These are phyloP conservation scores for Calonectria crousiana DNA, from an alignment of 2,329 filamentous ascomycete genomes.

Conservation along the genomic window DNA sequence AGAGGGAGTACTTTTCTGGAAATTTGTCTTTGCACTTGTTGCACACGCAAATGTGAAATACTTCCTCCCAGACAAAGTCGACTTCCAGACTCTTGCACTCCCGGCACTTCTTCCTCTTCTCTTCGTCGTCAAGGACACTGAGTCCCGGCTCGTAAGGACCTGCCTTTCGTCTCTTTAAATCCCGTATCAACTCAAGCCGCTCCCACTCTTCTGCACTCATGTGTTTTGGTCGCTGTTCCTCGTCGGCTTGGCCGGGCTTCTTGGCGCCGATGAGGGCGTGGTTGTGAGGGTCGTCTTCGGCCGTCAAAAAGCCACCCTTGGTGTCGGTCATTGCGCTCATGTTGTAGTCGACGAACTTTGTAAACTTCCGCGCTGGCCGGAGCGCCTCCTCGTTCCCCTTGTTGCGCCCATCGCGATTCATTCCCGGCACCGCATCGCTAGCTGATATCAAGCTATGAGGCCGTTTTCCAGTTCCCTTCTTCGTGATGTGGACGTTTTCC, in stretches of 20 bases:
- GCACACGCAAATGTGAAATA: constrained; percentile 83
- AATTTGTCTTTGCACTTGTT: constrained; percentile 86
- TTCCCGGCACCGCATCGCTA: constrained; percentile 61
- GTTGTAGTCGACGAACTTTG: constrained; percentile 97
- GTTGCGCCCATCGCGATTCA: constrained; percentile 76
- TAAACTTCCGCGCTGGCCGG: constrained; percentile 86
- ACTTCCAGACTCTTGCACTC: constrained; percentile 90
- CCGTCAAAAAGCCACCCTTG: constrained; percentile 93
- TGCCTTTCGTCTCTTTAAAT: constrained; percentile 77
- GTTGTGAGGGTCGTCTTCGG: constrained; percentile 92
- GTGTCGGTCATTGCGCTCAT: constrained; percentile 98
- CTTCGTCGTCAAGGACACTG: constrained; percentile 76
- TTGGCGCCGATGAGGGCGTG: constrained; percentile 69
- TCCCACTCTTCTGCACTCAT: constrained; percentile 97
- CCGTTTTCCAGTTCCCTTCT: constrained; percentile 71
- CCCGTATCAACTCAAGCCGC: constrained; percentile 78
- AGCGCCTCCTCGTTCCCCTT: constrained; percentile 65
- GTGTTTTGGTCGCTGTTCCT: constrained; percentile 78
- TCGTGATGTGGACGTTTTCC: constrained; percentile 69
- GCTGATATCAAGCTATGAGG: constrained; percentile 72
- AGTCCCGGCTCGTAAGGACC: constrained; percentile 92
- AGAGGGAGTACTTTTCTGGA: constrained; percentile 92
- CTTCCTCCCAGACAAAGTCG: constrained; percentile 94
- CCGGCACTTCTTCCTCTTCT: constrained; percentile 78
- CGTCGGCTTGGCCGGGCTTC: constrained; percentile 51